Percentiles rank a stretch among this genome's conserved stretches.
These are phyloP conservation scores for Tulasnella sp. DNA, from an alignment of 768 basidiomycete species.

Conservation along the genomic window DNA sequence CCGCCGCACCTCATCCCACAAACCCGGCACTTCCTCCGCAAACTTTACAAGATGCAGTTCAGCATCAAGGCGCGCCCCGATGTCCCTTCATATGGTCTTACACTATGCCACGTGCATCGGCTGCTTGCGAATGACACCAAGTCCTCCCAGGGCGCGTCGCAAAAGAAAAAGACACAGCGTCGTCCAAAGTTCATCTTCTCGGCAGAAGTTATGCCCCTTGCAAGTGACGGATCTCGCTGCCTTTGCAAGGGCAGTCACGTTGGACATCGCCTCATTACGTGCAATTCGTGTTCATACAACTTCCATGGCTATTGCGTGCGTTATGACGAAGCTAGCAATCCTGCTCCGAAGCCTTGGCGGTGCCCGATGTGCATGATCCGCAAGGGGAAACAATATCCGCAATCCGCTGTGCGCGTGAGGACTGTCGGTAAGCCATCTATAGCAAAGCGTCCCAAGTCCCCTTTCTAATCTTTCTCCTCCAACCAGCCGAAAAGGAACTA, in stretches of 20 bases:
- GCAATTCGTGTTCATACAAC: slow-evolving; percentile 57
- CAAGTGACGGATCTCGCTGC: slow-evolving; percentile 24
- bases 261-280: slow-evolving; percentile 57
- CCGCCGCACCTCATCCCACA: slow-evolving; percentile 47
- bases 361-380: slow-evolving; percentile 77
- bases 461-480: no score
- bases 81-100: slow-evolving; percentile 66
- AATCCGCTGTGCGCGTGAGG: slow-evolving; percentile 71
- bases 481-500: slow-evolving; percentile 46
- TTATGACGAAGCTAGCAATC: background rate
- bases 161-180: no score
- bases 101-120: slow-evolving; percentile 72
- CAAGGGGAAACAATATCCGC: slow-evolving; percentile 65
- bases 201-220: slow-evolving; percentile 12
- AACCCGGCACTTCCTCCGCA: slow-evolving; percentile 86
- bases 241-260: slow-evolving; percentile 16
- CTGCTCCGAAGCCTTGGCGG: slow-evolving; percentile 15
- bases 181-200: slow-evolving; percentile 26
- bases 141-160: no score
- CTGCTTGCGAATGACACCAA: slow-evolving; percentile 52
- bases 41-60: slow-evolving; percentile 83
- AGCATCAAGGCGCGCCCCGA: slow-evolving; percentile 67
- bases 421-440: slow-evolving; percentile 57
- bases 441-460: no score
- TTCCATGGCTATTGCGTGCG: slow-evolving; percentile 71